Conservation (phyloP, 306 rosid genomes). For the Castanopsis chinensis region DNA sequence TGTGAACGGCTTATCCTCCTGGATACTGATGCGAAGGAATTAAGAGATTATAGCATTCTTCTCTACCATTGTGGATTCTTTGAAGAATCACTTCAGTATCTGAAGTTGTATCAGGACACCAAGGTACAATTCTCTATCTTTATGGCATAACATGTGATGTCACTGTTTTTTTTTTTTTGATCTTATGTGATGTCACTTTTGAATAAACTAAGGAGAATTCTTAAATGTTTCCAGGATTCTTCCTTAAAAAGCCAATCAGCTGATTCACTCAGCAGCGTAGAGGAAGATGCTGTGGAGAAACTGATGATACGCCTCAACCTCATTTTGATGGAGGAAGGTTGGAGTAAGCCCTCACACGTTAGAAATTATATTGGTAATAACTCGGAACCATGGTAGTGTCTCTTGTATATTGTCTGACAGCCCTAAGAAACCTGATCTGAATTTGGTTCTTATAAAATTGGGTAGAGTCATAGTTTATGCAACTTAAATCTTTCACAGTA, state of each 20-base stretch:
- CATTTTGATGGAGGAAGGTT: slow-evolving; percentile 72
- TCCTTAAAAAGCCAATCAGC: slow-evolving; percentile 27
- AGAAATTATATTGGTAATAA: slow-evolving; percentile 62
- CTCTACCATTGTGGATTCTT: slow-evolving; percentile 88
- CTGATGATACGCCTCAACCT: slow-evolving; percentile 67
- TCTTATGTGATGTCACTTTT: slow-evolving; percentile 6
- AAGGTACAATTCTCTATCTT: slow-evolving; percentile 40
- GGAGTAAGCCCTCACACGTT: slow-evolving; percentile 50
- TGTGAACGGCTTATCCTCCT: slow-evolving; percentile 89
- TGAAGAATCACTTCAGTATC: slow-evolving; percentile 57
- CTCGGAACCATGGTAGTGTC: slow-evolving; percentile 77
- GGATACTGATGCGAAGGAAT: slow-evolving; percentile 59
- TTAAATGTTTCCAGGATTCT: slow-evolving; percentile 42
- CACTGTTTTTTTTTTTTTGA: no score
- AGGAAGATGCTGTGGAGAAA: slow-evolving; percentile 69
- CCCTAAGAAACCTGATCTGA: neutral
- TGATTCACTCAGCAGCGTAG: slow-evolving; percentile 30
- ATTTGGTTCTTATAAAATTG: neutral
- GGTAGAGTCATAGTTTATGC: neutral
- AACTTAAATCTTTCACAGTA: slow-evolving; percentile 8
- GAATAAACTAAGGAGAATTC: slow-evolving; percentile 1
- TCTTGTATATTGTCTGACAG: slow-evolving; percentile 4
- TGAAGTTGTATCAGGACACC: slow-evolving; percentile 51
- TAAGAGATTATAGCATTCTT: slow-evolving; percentile 88
- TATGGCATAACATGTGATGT: neutral